Evolutionary conservation across 495 filamentous ascomycete species (phyloP).

Genomic region (Xylaria curta): DNA sequence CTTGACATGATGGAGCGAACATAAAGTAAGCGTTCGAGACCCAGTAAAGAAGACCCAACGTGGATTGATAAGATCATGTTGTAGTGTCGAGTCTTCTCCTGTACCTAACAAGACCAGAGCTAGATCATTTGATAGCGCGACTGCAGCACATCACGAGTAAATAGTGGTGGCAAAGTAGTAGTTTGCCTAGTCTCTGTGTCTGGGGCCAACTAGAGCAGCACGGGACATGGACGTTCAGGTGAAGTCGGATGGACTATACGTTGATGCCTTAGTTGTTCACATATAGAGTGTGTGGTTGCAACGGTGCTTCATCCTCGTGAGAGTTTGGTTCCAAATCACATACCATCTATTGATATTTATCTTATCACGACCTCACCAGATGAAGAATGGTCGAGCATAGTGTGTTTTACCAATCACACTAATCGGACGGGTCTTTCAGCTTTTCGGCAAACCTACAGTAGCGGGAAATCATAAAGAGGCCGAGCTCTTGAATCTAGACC

Average conservation of each 20-base stretch:
- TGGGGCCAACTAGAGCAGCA: not conserved
- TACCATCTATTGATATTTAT: not conserved
- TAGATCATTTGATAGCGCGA: not conserved
- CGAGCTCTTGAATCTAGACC: not conserved
- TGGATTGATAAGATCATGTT: not conserved
- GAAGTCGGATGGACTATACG: not conserved
- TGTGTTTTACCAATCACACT: not conserved
- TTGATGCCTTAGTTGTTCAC: not conserved
- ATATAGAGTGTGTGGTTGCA: not conserved
- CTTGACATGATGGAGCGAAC: not conserved
- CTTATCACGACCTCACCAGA: not conserved
- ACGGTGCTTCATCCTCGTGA: not conserved
- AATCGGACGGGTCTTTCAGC: conserved; percentile 9
- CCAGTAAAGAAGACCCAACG: too few species aligned
- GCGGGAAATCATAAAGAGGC: not conserved
- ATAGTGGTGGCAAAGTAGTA: not conserved
- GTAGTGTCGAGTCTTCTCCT: not conserved
- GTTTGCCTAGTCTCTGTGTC: not conserved
- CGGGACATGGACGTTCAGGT: not conserved
- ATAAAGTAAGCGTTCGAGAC: not conserved
- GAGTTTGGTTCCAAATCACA: not conserved
- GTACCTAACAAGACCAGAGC: not conserved
- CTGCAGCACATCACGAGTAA: not conserved
- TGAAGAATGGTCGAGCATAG: not conserved
- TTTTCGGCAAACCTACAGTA: not conserved